Conservation (phyloP, 257 asterid species). For the Przewalskia tangutica region DNA sequence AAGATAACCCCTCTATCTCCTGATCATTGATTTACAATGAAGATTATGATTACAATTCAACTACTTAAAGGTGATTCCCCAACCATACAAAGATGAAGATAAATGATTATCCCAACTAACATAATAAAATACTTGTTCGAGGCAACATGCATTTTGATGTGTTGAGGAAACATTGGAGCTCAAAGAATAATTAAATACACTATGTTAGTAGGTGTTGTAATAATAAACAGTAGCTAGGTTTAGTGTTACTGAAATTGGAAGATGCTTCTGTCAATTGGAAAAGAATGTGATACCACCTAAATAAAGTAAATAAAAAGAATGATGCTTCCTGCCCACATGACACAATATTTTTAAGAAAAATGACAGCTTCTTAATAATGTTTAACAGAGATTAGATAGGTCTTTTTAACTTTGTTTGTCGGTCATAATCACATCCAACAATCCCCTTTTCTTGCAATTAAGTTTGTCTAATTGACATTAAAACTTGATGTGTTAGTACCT, state of each 20-base stretch:
- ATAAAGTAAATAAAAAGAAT: constrained; percentile 13
- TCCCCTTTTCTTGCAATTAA: background rate
- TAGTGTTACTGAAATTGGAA: constrained; percentile 7
- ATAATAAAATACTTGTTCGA: background rate
- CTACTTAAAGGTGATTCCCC: background rate
- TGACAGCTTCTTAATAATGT: background rate
- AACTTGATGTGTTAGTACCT: background rate
- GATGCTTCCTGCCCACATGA: constrained; percentile 14
- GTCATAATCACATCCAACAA: background rate
- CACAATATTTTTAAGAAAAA: constrained; percentile 6
- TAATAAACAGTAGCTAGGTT: background rate
- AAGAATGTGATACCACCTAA: constrained; percentile 14
- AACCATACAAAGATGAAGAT: background rate
- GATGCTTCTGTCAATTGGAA: constrained; percentile 23
- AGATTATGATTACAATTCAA: background rate
- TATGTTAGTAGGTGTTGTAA: background rate
- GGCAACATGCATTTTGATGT: background rate
- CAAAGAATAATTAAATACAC: background rate
- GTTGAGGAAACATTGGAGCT: background rate
- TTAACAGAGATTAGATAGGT: constrained; percentile 6
- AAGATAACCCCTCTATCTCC: too few relatives aligned
- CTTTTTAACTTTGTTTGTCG: constrained; percentile 2
- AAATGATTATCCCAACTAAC: constrained; percentile 1
- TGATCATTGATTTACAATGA: background rate
- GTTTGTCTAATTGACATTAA: constrained; percentile 1